Base-by-base conservation (phyloP, 106 monocot species). In the Dioscorea zingiberensis region DNA sequence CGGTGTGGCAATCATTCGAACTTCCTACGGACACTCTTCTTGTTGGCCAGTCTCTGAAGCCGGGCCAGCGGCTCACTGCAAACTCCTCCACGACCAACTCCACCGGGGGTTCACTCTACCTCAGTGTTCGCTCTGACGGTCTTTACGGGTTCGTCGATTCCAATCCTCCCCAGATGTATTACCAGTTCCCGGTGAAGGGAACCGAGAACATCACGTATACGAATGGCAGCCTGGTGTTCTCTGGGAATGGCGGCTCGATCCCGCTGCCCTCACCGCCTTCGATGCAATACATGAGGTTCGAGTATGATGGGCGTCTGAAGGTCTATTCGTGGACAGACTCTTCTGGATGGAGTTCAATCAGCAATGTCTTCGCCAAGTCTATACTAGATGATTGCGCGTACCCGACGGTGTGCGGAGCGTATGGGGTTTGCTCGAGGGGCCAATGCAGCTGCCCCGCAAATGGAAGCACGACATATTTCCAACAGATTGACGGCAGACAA, bases 11-110 rank as follows among this genome's bases (percentile, higher is more conserved):
- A 16, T 87, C 87, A 0, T 74, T 83, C 53, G 69, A 79, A 17
- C 60, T 75, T 67, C 87, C 84, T 16, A 82, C 78, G 0, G 87
- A 92, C 64, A 60, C 79, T 13, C 47, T 84, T 26, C 44, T 92
- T 3, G 46, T 59, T 13, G 81, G 82, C 0, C 84, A 85, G 66
- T 49, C 66, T 13, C 60, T 85, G 21, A 11, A 19, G 9, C 46
- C 54, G 22, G 84, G 76, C 9, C 66, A 63, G 30, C 59, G 59
- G 18, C 68, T 84, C 16, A 55, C 62, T 0, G 68, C 84, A 15
- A 80, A 80, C 27, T 18, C 21, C 22, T 70, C 76, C 0, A 24
- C 45, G 0, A 17, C 71, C 4, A 73, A 73, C 21, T 65, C 23
- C 25, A 27, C 54, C 2, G 49, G 47, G 49, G 65, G 79, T 54